phyloP scores from a whole-genome alignment of 163 green algal species.

The Chloromonas sp. region DNA sequence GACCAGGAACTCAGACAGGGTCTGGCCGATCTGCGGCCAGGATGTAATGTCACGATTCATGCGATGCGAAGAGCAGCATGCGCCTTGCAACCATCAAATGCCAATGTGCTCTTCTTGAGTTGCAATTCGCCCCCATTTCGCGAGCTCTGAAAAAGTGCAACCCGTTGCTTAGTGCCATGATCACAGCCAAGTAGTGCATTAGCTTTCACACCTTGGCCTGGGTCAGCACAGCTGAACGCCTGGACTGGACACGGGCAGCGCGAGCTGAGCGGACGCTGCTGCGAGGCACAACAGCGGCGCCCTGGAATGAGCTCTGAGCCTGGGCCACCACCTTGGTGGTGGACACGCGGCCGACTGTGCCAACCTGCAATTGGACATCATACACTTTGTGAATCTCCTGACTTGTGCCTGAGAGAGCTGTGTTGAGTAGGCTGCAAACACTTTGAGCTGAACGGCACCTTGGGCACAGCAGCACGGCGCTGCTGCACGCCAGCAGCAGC shows the following conservation, averaged over 20 bases:
- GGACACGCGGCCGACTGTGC: slow-evolving; percentile 9
- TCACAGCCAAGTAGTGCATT: too few species aligned
- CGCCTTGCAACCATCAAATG: background rate
- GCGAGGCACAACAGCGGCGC: slow-evolving; percentile 14
- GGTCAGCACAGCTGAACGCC: slow-evolving; percentile 29
- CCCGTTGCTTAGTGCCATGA: too few species aligned
- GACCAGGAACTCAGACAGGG: slow-evolving; percentile 86
- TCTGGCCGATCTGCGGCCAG: slow-evolving; percentile 73
- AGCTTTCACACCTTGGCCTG: slow-evolving; percentile 25
- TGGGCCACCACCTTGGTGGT: slow-evolving; percentile 16
- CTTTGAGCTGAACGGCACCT: background rate
- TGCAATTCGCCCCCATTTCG: background rate
- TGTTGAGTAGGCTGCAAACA: background rate
- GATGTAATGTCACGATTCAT: background rate
- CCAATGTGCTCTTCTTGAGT: background rate
- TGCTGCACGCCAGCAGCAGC: background rate
- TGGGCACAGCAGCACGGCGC: background rate
- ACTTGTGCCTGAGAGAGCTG: background rate
- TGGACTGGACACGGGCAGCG: slow-evolving; percentile 13
- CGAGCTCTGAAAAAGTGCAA: background rate
- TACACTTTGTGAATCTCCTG: background rate
- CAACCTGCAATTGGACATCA: slow-evolving; percentile 5
- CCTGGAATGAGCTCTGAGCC: slow-evolving; percentile 31
- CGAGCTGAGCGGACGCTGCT: background rate
- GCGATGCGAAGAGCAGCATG: background rate